phyloP scores from a whole-genome alignment of 2,329 filamentous ascomycete species.

The Epichloe glyceriae region DNA sequence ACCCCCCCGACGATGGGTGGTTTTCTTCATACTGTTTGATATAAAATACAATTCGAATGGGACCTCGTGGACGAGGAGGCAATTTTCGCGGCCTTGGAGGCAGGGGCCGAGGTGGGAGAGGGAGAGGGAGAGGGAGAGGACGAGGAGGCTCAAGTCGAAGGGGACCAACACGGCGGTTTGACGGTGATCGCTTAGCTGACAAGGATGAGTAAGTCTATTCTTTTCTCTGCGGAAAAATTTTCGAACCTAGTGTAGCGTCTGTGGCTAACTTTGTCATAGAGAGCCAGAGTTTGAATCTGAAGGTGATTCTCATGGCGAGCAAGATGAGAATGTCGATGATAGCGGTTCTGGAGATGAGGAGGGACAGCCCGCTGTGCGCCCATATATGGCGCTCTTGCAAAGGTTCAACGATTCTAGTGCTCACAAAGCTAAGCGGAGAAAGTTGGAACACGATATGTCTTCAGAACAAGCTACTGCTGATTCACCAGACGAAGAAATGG shows the following conservation, averaged over 20 bases:
- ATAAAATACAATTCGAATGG: constrained; percentile 16
- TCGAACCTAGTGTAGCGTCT: not conserved
- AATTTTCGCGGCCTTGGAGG: constrained; percentile 20
- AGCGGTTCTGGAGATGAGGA: constrained; percentile 32
- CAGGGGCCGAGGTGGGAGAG: constrained; percentile 13
- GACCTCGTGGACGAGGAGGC: constrained; percentile 22
- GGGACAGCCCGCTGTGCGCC: constrained; percentile 27
- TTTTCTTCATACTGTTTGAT: not conserved
- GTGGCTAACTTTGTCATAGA: constrained; percentile 3
- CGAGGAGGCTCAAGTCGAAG: constrained; percentile 22
- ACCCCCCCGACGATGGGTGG: too few species aligned
- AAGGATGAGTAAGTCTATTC: constrained; percentile 22
- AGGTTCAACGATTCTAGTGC: constrained; percentile 35
- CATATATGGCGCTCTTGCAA: constrained; percentile 47
- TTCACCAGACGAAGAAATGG: constrained; percentile 4
- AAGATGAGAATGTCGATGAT: constrained; percentile 25
- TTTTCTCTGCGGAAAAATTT: not conserved
- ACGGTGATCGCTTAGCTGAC: constrained; percentile 22
- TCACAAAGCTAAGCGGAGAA: constrained; percentile 43
- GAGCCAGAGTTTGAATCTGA: constrained; percentile 8
- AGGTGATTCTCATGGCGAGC: constrained; percentile 17
- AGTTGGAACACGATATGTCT: constrained; percentile 30
- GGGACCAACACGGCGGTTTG: constrained; percentile 25
- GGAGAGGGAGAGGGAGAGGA: constrained; percentile 15
- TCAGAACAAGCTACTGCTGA: constrained; percentile 11